Base-by-base conservation (phyloP, 2,329 filamentous ascomycete species). In the Verticillium albo-atrum region DNA sequence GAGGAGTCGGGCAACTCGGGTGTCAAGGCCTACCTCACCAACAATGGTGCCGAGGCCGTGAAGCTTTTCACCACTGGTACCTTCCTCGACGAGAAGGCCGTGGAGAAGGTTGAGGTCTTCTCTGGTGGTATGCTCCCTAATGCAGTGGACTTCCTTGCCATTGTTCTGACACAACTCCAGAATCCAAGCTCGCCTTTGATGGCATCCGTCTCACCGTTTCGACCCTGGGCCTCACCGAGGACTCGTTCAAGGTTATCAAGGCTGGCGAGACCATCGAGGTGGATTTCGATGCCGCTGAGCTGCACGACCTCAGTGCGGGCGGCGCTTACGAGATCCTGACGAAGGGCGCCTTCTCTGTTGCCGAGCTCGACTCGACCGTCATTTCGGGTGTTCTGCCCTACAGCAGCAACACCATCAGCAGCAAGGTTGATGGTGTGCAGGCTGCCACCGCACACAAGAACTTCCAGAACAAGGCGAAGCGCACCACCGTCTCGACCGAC, bases 301-400 rank as follows among this genome's bases (percentile, higher is more conserved):
- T 80, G 14, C 81, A 84, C 68, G 78, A 82, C 60, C 72, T 78
- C 30, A 70, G 68, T 59, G 54, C 66, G 27, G 77, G 78, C 32
- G 84, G 84, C 56, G 68, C 73, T 47, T 84, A 83, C 67, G 79
- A 80, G 53, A 70, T 89, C 54, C 74, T 78, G 57, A 77, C 83
- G 4, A 71, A 72, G 9, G 86, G 86, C 10, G 75, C 77, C 23
- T 76, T 88, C 54, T 79, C 82, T 27, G 79, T 79, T 59, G 81
- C 84, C 25, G 75, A 76, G 28, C 71, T 71, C 35, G 73, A 77
- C 68, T 78, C 76, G 28, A 83, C 76, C 57, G 72, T 78, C 52
- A 76, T 89, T 56, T 70, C 75, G 7, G 82, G 80, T 37, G 75
- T 76, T 53, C 67, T 87, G 10, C 68, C 77, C 15, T 88, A 80